Evolutionary conservation across 2,329 filamentous ascomycete genomes (phyloP), one percentile per base, ranked within the genome.

Genomic region (Aspergillus vadensis): DNA sequence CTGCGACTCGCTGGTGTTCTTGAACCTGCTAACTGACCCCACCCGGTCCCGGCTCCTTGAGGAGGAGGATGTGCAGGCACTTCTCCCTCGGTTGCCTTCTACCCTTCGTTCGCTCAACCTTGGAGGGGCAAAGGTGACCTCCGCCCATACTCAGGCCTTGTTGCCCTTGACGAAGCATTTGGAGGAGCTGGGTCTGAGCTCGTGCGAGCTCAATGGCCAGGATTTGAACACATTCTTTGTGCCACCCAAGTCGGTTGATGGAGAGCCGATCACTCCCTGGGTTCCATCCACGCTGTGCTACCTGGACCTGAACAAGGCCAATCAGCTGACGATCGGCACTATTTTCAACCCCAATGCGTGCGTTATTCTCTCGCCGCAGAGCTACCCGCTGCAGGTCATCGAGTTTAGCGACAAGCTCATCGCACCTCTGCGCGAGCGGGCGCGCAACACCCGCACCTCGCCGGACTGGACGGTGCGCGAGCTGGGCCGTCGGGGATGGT

Each of bases 111-210:
- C 90, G 2, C 81, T 95, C 51, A 93, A 88, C 71, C 77, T 95
- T 39, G 91, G 90, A 66, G 91, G 91, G 27, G 89, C 88, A 69
- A 86, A 85, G 71, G 88, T 94, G 82, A 83, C 84, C 38, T 74
- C 82, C 1, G 81, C 82, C 0, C 90, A 94, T 70, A 80, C 91
- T 30, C 79, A 85, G 3, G 77, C 86, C 39, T 80, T 94, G 25
- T 79, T 86, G 2, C 85, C 85, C 5, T 79, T 93, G 52, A 86
- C 87, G 36, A 89, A 90, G 72, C 85, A 89, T 67, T 79, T 94
- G 12, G 90, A 94, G 73, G 91, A 94, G 75, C 81, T 95, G 19
- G 88, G 90, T 5, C 76, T 94, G 14, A 90, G 89, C 43, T 86
- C 88, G 30, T 80, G 81, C 5, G 84, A 89, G 43, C 77, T 94